A percentile compares a stretch with the other conserved stretches of the same genome.
phyloP scores from a whole-genome alignment of 163 green algal genomes.

The Scenedesmus sp. region DNA sequence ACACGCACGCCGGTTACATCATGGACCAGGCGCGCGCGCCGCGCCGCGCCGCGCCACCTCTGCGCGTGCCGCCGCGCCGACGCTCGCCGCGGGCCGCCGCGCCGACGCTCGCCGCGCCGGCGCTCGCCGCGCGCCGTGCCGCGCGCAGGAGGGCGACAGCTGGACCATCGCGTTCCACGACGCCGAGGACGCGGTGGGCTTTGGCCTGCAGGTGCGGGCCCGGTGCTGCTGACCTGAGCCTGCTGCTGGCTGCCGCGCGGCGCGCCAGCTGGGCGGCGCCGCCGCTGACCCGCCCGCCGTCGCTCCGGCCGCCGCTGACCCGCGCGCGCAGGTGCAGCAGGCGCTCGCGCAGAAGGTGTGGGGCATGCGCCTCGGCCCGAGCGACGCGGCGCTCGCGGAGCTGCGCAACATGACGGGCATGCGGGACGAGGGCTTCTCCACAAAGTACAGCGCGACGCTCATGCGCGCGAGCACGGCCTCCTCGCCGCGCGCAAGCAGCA shows the following conservation, averaged over 20 bases:
- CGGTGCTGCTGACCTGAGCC: too few species aligned
- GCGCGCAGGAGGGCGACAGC: conserved; percentile 58
- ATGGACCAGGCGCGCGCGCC: conserved; percentile 18
- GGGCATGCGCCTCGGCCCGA: background rate
- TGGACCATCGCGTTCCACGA: conserved; percentile 58
- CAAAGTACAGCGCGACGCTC: too few species aligned
- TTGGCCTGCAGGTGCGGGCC: conserved; percentile 59
- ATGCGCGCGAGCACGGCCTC: too few species aligned
- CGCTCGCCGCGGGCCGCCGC: too few species aligned
- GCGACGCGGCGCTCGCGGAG: background rate
- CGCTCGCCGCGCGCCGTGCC: background rate
- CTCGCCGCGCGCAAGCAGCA: too few species aligned
- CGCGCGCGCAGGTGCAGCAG: conserved; percentile 43
- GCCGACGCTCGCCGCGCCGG: too few species aligned
- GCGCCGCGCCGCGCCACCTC: too few species aligned
- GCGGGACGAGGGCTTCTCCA: background rate
- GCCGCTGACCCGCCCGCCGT: too few species aligned
- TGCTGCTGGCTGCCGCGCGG: background rate
- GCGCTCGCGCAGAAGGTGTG: conserved; percentile 27
- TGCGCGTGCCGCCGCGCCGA: too few species aligned
- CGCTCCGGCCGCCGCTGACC: background rate
- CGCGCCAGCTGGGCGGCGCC: too few species aligned
- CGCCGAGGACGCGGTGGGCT: conserved; percentile 59
- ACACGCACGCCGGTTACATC: conserved; percentile 36
- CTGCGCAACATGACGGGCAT: conserved; percentile 9